These are phyloP conservation scores for Paspalum vaginatum DNA, from an alignment of 176 grass and related monocot species.

Conservation along the genomic window DNA sequence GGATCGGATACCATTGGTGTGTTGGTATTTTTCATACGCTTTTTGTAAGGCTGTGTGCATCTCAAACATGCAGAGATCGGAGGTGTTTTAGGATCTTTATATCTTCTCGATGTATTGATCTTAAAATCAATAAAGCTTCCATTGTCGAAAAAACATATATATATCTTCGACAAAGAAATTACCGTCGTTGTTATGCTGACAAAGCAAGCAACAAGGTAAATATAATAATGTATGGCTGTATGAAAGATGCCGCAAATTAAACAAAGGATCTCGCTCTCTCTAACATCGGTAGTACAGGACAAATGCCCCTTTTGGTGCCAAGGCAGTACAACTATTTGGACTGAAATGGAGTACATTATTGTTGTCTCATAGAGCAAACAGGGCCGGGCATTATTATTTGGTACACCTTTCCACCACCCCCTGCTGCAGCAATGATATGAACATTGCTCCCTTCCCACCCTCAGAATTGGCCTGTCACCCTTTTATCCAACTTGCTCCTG, in stretches of 20 bases:
- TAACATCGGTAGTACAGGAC: background rate
- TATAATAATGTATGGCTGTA: too few species aligned
- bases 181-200: background rate
- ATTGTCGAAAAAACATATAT: too few species aligned
- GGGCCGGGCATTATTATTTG: background rate
- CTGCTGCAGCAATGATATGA: conserved; percentile 43
- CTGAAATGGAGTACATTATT: conserved; percentile 42
- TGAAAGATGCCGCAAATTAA: conserved; percentile 5
- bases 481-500: conserved; percentile 51
- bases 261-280: background rate
- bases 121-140: too few species aligned
- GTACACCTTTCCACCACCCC: conserved; percentile 15
- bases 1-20: too few species aligned
- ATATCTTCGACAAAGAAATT: too few species aligned
- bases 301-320: conserved; percentile 15
- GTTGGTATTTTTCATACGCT: too few species aligned
- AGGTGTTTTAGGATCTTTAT: too few species aligned
- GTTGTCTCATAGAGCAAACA: conserved; percentile 34
- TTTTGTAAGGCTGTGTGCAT: too few species aligned
- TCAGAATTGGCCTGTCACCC: conserved; percentile 49
- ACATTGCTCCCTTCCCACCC: conserved; percentile 47
- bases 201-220: background rate
- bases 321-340: conserved; percentile 34
- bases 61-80: too few species aligned
- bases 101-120: too few species aligned